Conservation (phyloP, 139 green algal genomes). For the Astrephomene gubernaculifera region DNA sequence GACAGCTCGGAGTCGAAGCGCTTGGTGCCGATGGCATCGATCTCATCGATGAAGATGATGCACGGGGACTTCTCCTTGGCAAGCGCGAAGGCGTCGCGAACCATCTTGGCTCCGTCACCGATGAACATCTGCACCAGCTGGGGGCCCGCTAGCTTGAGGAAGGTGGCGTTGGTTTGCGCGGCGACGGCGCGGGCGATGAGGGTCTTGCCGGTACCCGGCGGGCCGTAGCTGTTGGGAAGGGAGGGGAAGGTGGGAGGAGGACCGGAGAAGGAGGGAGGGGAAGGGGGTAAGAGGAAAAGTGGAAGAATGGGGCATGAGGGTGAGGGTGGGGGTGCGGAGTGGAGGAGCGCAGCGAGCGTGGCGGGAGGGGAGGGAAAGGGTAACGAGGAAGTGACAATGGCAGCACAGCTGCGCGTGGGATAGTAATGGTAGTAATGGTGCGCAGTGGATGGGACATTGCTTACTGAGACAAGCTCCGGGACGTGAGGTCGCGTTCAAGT, state of each 20-base stretch:
- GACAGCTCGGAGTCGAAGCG: slow-evolving; percentile 95
- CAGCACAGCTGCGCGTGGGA: too few relatives aligned
- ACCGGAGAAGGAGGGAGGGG: neutral
- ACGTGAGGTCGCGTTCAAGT: too few relatives aligned
- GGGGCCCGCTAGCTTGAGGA: slow-evolving; percentile 98
- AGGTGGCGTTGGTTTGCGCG: slow-evolving; percentile 98
- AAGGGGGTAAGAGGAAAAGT: neutral
- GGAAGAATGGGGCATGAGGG: neutral
- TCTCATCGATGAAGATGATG: slow-evolving; percentile 99
- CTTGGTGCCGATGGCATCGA: slow-evolving; percentile 92
- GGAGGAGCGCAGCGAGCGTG: too few relatives aligned
- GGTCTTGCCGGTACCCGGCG: slow-evolving; percentile 94
- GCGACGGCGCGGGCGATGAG: slow-evolving; percentile 94
- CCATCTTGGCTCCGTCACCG: slow-evolving; percentile 98
- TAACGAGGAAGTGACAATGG: too few relatives aligned
- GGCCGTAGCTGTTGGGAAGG: slow-evolving; percentile 41
- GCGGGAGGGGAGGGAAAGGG: too few relatives aligned
- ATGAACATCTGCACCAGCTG: slow-evolving; percentile 99
- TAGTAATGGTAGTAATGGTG: too few relatives aligned
- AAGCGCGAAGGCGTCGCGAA: slow-evolving; percentile 97
- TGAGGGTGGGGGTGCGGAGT: neutral
- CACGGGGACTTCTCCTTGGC: slow-evolving; percentile 98
- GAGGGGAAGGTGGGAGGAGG: neutral
- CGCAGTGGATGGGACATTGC: too few relatives aligned
- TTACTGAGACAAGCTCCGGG: too few relatives aligned